These are phyloP conservation scores for Paraconiothyrium sp. DNA, from an alignment of 2,329 filamentous ascomycete species.

Conservation along the genomic window DNA sequence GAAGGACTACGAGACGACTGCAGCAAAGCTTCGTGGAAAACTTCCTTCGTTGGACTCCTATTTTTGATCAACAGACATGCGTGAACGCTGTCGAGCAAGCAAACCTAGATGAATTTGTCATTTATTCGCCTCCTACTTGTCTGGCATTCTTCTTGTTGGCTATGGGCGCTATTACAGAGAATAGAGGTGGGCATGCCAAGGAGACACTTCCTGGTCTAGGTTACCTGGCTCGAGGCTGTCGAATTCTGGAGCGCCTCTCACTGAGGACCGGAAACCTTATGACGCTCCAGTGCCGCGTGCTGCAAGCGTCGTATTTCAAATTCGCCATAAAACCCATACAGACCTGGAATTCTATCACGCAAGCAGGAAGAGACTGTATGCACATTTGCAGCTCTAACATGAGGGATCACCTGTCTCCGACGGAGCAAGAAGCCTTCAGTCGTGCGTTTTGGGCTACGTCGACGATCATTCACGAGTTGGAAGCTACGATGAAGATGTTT, in stretches of 20 bases:
- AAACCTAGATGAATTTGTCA: constrained; percentile 19
- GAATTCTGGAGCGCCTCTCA: constrained; percentile 33
- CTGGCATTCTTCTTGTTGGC: constrained; percentile 35
- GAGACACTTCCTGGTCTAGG: constrained; percentile 30
- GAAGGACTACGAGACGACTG: constrained; percentile 33
- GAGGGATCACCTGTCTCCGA: constrained; percentile 26
- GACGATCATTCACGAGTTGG: constrained; percentile 36
- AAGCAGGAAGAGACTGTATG: constrained; percentile 38
- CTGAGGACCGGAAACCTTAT: constrained; percentile 31
- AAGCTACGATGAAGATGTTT: constrained; percentile 42
- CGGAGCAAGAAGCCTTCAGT: constrained; percentile 35
- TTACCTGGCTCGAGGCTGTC: constrained; percentile 34
- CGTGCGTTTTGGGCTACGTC: constrained; percentile 41
- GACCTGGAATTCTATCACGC: constrained; percentile 37
- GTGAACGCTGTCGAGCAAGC: constrained; percentile 31
- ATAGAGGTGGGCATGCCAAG: constrained; percentile 20
- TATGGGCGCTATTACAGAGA: constrained; percentile 35
- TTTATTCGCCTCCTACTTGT: constrained; percentile 28
- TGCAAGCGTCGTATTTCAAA: constrained; percentile 40
- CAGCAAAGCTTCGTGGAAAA: constrained; percentile 40
- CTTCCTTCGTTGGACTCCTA: constrained; percentile 40
- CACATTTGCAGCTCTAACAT: constrained; percentile 33
- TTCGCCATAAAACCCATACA: constrained; percentile 36
- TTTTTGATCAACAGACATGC: constrained; percentile 35
- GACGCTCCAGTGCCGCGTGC: constrained; percentile 36